These are phyloP conservation scores for Ambrosiella cleistominuta DNA, from an alignment of 2,329 filamentous ascomycete genomes.

Conservation along the genomic window DNA sequence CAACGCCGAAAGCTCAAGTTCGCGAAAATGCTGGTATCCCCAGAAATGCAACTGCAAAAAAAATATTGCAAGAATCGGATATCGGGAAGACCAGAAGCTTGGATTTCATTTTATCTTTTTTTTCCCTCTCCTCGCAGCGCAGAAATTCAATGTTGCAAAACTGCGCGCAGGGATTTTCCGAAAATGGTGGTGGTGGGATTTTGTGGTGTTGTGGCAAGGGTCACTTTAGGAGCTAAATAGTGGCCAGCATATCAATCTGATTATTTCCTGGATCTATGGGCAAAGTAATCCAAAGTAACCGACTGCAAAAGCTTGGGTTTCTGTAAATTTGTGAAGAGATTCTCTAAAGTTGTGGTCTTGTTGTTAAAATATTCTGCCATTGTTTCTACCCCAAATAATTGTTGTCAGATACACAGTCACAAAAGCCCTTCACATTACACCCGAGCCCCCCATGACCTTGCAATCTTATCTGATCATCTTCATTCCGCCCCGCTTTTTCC, in stretches of 20 bases:
- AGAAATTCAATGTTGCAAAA: neutral
- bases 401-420: neutral
- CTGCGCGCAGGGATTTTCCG: neutral
- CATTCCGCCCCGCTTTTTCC: constrained; percentile 3
- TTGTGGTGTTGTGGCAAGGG: neutral
- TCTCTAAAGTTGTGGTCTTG: too few relatives aligned
- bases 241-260: neutral
- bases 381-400: too few relatives aligned
- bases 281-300: too few relatives aligned
- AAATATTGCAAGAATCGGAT: too few relatives aligned
- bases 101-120: too few relatives aligned
- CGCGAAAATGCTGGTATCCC: too few relatives aligned
- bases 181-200: neutral
- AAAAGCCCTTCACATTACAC: neutral
- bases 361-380: too few relatives aligned
- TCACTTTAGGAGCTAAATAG: neutral
- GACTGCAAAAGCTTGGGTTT: neutral
- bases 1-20: too few relatives aligned
- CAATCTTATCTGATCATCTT: constrained; percentile 12
- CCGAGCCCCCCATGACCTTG: too few relatives aligned
- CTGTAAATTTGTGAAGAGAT: neutral
- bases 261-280: neutral
- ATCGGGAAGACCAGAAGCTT: too few relatives aligned
- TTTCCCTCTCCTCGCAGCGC: too few relatives aligned
- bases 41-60: too few relatives aligned